Percentiles rank a stretch among this genome's conserved stretches.
These are phyloP conservation scores for Nicotiana tomentosiformis DNA, from an alignment of 257 asterid species.

Conservation along the genomic window DNA sequence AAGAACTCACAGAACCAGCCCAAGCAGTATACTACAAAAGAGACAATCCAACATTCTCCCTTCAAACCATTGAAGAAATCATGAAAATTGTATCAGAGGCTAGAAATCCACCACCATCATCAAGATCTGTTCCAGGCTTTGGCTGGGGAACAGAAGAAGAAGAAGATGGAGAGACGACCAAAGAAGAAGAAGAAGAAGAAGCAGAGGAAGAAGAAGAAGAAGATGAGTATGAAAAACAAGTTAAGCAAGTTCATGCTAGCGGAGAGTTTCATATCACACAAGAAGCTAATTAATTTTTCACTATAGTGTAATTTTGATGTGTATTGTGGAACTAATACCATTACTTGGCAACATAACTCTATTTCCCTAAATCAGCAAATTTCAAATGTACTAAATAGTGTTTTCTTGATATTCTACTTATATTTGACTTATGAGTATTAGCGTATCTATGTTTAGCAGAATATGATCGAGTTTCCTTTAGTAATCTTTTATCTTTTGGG, in stretches of 20 bases:
- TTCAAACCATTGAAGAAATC: conserved; percentile 58
- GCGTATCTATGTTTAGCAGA: too few relatives aligned
- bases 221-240: conserved; percentile 63
- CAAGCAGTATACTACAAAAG: conserved; percentile 52
- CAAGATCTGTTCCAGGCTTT: conserved; percentile 32
- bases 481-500: too few relatives aligned
- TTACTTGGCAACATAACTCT: neutral
- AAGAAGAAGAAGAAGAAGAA: conserved; percentile 2
- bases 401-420: too few relatives aligned
- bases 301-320: neutral
- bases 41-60: conserved; percentile 51
- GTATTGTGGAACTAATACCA: neutral
- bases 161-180: conserved; percentile 19
- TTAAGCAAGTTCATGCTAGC: conserved; percentile 67
- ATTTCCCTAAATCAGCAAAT: neutral
- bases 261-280: conserved; percentile 46
- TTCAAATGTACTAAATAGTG: neutral
- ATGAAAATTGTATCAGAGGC: conserved; percentile 73
- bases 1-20: conserved; percentile 46
- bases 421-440: too few relatives aligned
- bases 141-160: conserved; percentile 54
- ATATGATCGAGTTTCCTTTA: too few relatives aligned
- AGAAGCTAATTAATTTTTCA: conserved; percentile 8
- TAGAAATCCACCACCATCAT: conserved; percentile 35
- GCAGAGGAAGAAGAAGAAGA: conserved; percentile 32